phyloP scores from a whole-genome alignment of 495 filamentous ascomycete genomes.

The Xanthoparmelia taractica region DNA sequence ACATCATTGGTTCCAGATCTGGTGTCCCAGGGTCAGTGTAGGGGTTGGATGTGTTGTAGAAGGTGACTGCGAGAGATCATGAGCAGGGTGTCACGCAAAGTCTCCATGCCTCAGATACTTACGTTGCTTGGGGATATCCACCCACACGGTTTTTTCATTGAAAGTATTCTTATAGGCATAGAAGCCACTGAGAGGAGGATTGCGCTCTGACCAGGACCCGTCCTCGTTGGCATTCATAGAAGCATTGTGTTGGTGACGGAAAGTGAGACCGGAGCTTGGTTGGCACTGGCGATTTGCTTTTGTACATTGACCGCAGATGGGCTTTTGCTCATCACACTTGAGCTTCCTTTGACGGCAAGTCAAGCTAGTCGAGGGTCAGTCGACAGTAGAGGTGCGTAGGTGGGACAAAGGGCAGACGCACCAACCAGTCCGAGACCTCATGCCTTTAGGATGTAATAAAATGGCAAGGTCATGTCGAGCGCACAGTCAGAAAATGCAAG shows the following conservation, averaged over 20 bases:
- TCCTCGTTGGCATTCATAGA: slow-evolving; percentile 52
- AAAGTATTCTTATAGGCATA: slow-evolving; percentile 66
- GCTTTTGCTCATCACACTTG: slow-evolving; percentile 56
- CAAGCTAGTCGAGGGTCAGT: slow-evolving; percentile 34
- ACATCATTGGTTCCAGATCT: slow-evolving; percentile 34
- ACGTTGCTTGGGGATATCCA: slow-evolving; percentile 55
- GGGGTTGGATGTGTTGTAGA: slow-evolving; percentile 56
- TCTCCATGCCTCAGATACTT: slow-evolving; percentile 6
- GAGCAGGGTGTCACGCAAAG: not conserved
- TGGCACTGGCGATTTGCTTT: slow-evolving; percentile 55
- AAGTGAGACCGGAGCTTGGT: slow-evolving; percentile 56
- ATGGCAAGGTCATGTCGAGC: not conserved
- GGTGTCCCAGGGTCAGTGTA: slow-evolving; percentile 43
- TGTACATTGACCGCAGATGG: slow-evolving; percentile 50
- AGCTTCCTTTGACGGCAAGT: slow-evolving; percentile 58
- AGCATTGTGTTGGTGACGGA: slow-evolving; percentile 66
- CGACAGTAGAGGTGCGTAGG: not conserved
- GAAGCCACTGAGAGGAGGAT: slow-evolving; percentile 49
- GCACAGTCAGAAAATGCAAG: not conserved
- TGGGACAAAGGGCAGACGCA: slow-evolving; percentile 5
- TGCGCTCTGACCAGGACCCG: slow-evolving; percentile 35
- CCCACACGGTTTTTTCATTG: slow-evolving; percentile 52
- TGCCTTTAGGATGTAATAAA: not conserved
- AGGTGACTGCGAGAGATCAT: slow-evolving; percentile 45
- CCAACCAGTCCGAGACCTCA: slow-evolving; percentile 28